Conservation (phyloP, 257 asterid species). For the Hygrophila difformis region DNA sequence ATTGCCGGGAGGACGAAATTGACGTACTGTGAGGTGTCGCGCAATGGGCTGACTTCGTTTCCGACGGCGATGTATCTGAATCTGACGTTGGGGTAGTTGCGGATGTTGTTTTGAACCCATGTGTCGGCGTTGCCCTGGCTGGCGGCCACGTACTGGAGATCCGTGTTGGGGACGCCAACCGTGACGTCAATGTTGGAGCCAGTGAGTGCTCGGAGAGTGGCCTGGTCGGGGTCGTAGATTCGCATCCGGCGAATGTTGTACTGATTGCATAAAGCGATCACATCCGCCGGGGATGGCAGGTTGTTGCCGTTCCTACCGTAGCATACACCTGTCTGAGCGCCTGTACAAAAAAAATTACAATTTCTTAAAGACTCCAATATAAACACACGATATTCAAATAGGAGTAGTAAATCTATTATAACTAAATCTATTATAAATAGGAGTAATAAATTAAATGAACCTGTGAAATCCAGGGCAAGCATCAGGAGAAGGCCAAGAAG, state of each 20-base stretch:
- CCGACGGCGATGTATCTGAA: slow-evolving; percentile 49
- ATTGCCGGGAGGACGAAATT: slow-evolving; percentile 24
- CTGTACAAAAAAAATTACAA: slow-evolving; percentile 10
- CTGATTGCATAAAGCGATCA: slow-evolving; percentile 25
- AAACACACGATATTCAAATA: too few species aligned
- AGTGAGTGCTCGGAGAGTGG: slow-evolving; percentile 24
- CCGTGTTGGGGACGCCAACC: slow-evolving; percentile 36
- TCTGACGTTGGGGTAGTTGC: slow-evolving; percentile 29
- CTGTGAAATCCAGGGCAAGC: slow-evolving; percentile 17
- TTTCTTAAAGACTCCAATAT: too few species aligned
- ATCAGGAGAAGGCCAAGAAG: slow-evolving; percentile 17
- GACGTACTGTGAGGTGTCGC: slow-evolving; percentile 12
- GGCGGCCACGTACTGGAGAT: slow-evolving; percentile 26
- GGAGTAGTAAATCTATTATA: too few species aligned
- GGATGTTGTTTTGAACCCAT: slow-evolving; percentile 48
- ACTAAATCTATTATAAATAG: too few species aligned
- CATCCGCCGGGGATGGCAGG: slow-evolving; percentile 23
- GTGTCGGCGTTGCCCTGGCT: slow-evolving; percentile 43
- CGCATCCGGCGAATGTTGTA: slow-evolving; percentile 31
- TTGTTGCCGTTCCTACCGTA: slow-evolving; percentile 27
- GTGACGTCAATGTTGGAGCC: slow-evolving; percentile 30
- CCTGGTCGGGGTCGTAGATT: slow-evolving; percentile 29
- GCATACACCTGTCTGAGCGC: slow-evolving; percentile 34
- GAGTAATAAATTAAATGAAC: neutral
- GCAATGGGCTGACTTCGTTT: slow-evolving; percentile 37